Conservation (phyloP, 176 grass and related monocot genomes). For the Thalia dealbata region DNA sequence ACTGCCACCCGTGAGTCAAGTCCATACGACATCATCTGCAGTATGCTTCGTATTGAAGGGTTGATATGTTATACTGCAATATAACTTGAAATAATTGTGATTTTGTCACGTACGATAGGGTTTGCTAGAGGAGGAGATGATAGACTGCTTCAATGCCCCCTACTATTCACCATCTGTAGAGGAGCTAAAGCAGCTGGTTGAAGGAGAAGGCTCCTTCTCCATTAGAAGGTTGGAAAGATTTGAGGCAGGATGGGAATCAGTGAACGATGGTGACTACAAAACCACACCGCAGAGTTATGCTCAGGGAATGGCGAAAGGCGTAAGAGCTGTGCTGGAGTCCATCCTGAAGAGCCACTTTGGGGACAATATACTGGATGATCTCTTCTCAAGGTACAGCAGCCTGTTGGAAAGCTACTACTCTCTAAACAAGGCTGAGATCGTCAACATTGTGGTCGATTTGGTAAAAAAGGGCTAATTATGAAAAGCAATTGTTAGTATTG, state of each 20-base stretch:
- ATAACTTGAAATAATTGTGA: no score
- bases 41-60: no score
- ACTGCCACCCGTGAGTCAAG: no score
- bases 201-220: conserved; percentile 35
- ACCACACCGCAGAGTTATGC: conserved; percentile 5
- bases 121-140: conserved; percentile 30
- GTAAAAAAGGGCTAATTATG: no score
- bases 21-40: no score
- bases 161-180: conserved; percentile 36
- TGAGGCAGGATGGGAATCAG: conserved; percentile 21
- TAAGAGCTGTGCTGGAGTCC: conserved; percentile 34
- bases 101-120: no score
- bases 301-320: conserved; percentile 1
- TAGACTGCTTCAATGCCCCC: conserved; percentile 38
- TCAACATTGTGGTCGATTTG: conserved; percentile 38
- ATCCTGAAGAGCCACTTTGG: conserved; percentile 50
- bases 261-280: no score
- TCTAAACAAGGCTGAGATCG: conserved; percentile 22
- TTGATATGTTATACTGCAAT: no score
- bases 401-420: conserved; percentile 30
- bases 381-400: conserved; percentile 33
- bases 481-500: no score
- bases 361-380: conserved; percentile 23
- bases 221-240: conserved; percentile 32
- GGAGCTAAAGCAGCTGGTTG: conserved; percentile 30